Evolutionary conservation across 148 eudicot species (phyloP), one percentile per base, ranked within the genome.

Genomic region (Selenicereus undatus): DNA sequence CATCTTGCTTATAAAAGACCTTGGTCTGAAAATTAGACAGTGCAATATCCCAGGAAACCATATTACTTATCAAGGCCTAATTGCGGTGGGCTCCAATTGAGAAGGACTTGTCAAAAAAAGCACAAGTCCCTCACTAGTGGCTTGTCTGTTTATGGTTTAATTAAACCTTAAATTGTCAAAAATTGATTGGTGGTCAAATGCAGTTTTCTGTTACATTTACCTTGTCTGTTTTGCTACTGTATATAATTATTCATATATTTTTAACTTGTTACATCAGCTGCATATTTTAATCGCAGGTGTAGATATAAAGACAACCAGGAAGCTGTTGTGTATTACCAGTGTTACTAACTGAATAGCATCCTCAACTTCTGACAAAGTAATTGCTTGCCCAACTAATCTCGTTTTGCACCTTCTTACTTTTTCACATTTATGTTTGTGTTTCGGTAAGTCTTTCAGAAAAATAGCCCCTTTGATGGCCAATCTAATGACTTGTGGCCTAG

Each of bases 211-310:
- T 64, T 80, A 80, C 24, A 66, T 62, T 78, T 62, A 16, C 66
- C 73, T 35, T 81, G 14, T 48, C 10, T 48, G 52, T 48, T 48
- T 48, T 48, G 12, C 14, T 48, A 48, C 52, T 48, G 52, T 48
- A 21, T 39, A 52, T 12, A 45, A 76, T 48, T 71, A 76, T 82
- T 32, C 71, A 62, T 60, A 24, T 13, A 54, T 18, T 14, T 69
- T 14, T 70, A 73, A 70, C 24, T 62, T 52, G 78, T 42, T 35
- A 73, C 51, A 70, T 60, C 35, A 68, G 16, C 82, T 80, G 35
- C 77, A 71, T 32, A 26, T 45, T 24, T 60, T 65, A 75, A 56
- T 69, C 69, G 72, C 54, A 83, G 85, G 82, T 78, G 68, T 79
- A 52, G 1, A 79, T 36, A 78, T 68, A 43, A 35, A 73, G 30